Evolutionary conservation across 2,329 filamentous ascomycete species (phyloP).

Genomic region (Penicillium sp.): DNA sequence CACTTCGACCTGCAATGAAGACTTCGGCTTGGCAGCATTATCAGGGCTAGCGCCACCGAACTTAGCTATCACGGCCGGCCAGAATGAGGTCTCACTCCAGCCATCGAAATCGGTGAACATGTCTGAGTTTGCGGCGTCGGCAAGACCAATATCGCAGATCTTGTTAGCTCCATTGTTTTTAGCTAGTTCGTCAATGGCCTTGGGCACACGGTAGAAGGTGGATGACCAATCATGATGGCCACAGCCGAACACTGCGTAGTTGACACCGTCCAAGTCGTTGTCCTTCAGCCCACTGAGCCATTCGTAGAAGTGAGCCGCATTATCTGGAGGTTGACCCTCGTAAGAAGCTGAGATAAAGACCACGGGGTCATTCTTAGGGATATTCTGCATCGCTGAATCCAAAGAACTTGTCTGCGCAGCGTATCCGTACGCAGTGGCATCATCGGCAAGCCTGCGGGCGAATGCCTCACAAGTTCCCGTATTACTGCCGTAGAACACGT

Average conservation of each 20-base stretch:
- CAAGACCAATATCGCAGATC: constrained; percentile 54
- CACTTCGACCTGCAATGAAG: constrained; percentile 49
- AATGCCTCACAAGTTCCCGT: constrained; percentile 72
- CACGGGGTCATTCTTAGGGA: constrained; percentile 62
- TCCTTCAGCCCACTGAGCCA: constrained; percentile 62
- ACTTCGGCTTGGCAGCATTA: constrained; percentile 36
- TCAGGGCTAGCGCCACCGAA: constrained; percentile 29
- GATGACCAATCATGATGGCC: constrained; percentile 56
- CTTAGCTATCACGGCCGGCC: constrained; percentile 50
- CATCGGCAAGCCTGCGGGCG: constrained; percentile 61
- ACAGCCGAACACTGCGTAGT: constrained; percentile 70
- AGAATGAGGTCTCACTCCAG: constrained; percentile 63
- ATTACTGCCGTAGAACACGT: constrained; percentile 73
- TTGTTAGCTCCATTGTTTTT: constrained; percentile 51
- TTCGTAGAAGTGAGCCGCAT: constrained; percentile 65
- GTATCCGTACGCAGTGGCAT: constrained; percentile 62
- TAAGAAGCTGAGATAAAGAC: constrained; percentile 70
- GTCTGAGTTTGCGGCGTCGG: constrained; percentile 63
- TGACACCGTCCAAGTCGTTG: constrained; percentile 55
- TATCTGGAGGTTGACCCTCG: constrained; percentile 72
- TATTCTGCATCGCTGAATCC: constrained; percentile 60
- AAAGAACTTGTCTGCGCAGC: constrained; percentile 56
- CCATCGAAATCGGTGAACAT: constrained; percentile 68
- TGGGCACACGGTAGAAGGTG: constrained; percentile 69
- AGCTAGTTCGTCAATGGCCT: constrained; percentile 58